A percentile compares a stretch with the other conserved stretches of the same genome.
These are phyloP conservation scores for Aureobasidium melanogenum DNA, from an alignment of 2,329 filamentous ascomycete genomes.

Conservation along the genomic window DNA sequence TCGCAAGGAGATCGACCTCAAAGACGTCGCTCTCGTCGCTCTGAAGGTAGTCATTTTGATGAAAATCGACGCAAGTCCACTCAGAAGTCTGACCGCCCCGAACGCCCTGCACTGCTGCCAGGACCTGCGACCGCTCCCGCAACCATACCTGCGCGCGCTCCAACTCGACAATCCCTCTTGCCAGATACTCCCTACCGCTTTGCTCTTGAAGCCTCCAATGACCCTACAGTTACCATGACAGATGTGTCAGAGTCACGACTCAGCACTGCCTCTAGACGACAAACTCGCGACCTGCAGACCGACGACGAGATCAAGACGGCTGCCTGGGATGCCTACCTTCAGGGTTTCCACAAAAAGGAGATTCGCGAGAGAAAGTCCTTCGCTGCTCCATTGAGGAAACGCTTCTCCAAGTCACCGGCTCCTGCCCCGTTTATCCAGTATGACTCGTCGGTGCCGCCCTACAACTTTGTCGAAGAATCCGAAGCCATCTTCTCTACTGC, in stretches of 20 bases:
- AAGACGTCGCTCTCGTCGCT: constrained; percentile 15
- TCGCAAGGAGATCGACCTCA: background rate
- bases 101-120: background rate
- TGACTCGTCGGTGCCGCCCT: constrained; percentile 21
- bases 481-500: constrained; percentile 14
- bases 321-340: constrained; percentile 33
- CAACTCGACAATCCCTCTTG: background rate
- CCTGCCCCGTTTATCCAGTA: constrained; percentile 15
- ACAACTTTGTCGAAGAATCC: constrained; percentile 20
- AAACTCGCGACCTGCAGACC: constrained; percentile 19
- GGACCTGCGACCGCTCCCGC: background rate
- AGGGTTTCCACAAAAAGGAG: constrained; percentile 32
- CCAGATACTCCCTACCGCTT: constrained; percentile 1
- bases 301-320: constrained; percentile 20
- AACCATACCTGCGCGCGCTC: background rate
- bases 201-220: background rate
- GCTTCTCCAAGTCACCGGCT: constrained; percentile 24
- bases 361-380: constrained; percentile 35
- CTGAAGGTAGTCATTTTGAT: constrained; percentile 27
- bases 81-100: background rate
- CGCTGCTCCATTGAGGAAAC: constrained; percentile 36
- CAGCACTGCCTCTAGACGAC: constrained; percentile 2
- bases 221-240: background rate
- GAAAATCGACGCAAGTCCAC: constrained; percentile 14
- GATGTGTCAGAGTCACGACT: background rate